Evolutionary conservation across 345 rosid genomes (phyloP), one percentile per base, ranked within the genome.

Genomic region (Raphanus sativus): DNA sequence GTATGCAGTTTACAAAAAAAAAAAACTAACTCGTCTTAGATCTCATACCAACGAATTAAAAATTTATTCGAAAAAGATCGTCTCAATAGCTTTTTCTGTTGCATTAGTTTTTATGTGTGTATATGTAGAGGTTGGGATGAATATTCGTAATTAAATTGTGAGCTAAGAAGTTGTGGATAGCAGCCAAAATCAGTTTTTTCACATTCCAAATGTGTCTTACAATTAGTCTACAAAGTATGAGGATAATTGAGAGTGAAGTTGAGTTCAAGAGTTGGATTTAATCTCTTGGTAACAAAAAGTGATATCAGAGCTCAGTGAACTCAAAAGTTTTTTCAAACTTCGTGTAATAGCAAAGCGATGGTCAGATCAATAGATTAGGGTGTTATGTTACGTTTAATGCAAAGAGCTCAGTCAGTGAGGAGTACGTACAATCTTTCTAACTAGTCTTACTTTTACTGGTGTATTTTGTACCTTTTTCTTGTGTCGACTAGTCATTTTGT

Each of bases 401-500:
- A 4, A 16, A 54, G 60, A 54, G 60, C 21, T 21, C 21, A 21
- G 28, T 8, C 10, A 55, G 28, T 24, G 13, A 56, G 1, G 29
- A 56, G 29, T 45, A 45, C 52, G 52, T 56, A 24, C 61, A 24
- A 17, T 8, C 5, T 56, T 56, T 56, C 13, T 9, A 45, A 45
- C 52, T 4, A 70, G 36, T 16, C 55, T 33, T 40, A 40, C 48
- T 40, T 50, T 40, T 58, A 75, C 73, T 40, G 32, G 12, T 5
- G 7, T 16, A 12, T 30, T 40, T 45, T 36, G 70, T 36, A 62
- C 73, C 10, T 16, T 48, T 54, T 54, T 36, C 33, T 63, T 16
- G 26, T 62, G 70, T 63, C 25, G 70, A 54, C 58, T 16, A 76
- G 59, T 62, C 65, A 36, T 26, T 15, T 26, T 70, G 60, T 69